Conservation (phyloP, 2,329 filamentous ascomycete species). For the Claviceps purpurea region DNA sequence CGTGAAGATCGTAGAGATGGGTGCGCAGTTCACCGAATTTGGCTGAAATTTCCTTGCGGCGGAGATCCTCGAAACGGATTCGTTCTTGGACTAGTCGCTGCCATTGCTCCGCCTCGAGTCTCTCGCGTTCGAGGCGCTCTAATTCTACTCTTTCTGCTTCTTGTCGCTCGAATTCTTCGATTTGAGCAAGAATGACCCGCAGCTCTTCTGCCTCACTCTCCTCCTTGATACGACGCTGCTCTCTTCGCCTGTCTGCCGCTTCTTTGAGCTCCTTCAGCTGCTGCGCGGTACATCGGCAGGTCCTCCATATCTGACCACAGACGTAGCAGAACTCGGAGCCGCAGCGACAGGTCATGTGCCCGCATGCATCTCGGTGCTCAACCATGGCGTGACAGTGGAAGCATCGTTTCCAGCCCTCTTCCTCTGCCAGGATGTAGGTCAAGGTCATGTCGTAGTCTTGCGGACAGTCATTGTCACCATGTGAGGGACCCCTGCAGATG, state of each 20-base stretch:
- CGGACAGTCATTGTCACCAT: slow-evolving; percentile 31
- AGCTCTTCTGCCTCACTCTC: slow-evolving; percentile 21
- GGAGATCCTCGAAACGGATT: slow-evolving; percentile 24
- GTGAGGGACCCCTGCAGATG: slow-evolving; percentile 32
- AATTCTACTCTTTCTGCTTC: slow-evolving; percentile 29
- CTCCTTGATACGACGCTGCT: slow-evolving; percentile 20
- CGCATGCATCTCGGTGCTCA: slow-evolving; percentile 66
- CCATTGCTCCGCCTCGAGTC: slow-evolving; percentile 22
- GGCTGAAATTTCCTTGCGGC: slow-evolving; percentile 23
- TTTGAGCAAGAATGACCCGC: slow-evolving; percentile 27
- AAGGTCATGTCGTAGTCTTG: slow-evolving; percentile 32
- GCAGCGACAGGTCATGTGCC: slow-evolving; percentile 80
- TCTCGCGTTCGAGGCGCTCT: slow-evolving; percentile 24
- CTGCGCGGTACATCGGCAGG: slow-evolving; percentile 48
- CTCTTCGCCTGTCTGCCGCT: slow-evolving; percentile 20
- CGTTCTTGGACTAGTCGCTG: slow-evolving; percentile 25
- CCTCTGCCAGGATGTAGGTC: slow-evolving; percentile 48
- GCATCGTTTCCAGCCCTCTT: slow-evolving; percentile 64
- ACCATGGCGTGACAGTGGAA: slow-evolving; percentile 56
- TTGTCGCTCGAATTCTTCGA: slow-evolving; percentile 35
- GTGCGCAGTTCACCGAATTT: slow-evolving; percentile 25
- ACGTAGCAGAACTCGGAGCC: slow-evolving; percentile 76
- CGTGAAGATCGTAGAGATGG: slow-evolving; percentile 26
- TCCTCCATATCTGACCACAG: slow-evolving; percentile 59
- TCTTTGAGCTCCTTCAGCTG: slow-evolving; percentile 29